These are phyloP conservation scores for Amanita thiersii DNA, from an alignment of 768 basidiomycete species.

Conservation along the genomic window DNA sequence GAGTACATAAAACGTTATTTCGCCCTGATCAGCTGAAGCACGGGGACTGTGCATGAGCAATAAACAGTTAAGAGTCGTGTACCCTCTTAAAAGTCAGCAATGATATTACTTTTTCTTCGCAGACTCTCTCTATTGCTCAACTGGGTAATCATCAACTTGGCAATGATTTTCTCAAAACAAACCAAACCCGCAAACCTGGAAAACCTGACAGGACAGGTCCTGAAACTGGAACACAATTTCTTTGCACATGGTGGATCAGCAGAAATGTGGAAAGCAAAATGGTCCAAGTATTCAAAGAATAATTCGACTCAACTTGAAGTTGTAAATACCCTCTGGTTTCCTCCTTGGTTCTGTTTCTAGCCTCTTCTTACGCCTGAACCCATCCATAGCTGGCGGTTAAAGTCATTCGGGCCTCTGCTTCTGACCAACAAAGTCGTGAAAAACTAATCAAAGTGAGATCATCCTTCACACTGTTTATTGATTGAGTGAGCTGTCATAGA, in stretches of 20 bases:
- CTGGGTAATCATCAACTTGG: no score
- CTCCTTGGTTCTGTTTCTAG: background rate
- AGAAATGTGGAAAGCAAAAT: constrained; percentile 12
- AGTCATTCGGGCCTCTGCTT: constrained; percentile 4
- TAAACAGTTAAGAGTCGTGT: no score
- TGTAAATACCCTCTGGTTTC: background rate
- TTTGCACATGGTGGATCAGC: constrained; percentile 14
- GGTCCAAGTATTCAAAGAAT: constrained; percentile 2
- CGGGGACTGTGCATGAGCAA: no score
- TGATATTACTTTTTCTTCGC: no score
- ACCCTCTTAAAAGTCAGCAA: no score
- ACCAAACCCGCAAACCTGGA: background rate
- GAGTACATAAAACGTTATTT: no score
- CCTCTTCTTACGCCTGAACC: background rate
- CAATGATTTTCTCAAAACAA: background rate
- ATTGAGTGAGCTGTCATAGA: constrained; percentile 1
- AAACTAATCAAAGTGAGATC: constrained; percentile 1
- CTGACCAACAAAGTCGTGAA: background rate
- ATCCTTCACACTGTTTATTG: background rate
- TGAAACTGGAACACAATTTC: constrained; percentile 4
- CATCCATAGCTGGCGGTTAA: constrained; percentile 3
- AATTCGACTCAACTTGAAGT: no score
- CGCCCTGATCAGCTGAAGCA: no score
- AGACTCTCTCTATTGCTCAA: no score
- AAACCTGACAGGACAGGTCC: background rate